Evolutionary conservation across 2,329 filamentous ascomycete genomes (phyloP).

Genomic region (Cladosporium sphaerospermum): DNA sequence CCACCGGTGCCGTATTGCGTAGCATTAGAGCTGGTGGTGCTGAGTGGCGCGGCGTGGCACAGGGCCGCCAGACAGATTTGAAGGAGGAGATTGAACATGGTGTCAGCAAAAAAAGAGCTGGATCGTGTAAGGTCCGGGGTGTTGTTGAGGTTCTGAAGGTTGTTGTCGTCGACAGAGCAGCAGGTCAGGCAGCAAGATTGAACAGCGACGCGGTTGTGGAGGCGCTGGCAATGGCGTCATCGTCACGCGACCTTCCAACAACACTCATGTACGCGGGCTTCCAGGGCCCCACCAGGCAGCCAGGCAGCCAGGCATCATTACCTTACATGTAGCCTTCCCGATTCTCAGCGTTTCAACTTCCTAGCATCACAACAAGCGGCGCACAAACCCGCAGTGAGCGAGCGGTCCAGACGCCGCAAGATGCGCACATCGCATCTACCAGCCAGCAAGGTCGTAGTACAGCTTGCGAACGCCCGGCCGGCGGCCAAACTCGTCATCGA

Average conservation of each 20-base stretch:
- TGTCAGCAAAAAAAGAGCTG: neutral
- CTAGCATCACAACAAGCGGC: too few species aligned
- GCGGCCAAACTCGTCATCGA: too few species aligned
- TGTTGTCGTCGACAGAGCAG: neutral
- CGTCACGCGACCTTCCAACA: neutral
- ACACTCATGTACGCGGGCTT: too few species aligned
- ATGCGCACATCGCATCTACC: too few species aligned
- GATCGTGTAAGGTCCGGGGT: neutral
- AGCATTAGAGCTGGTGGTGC: constrained; percentile 36
- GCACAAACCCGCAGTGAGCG: too few species aligned
- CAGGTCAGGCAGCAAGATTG: neutral
- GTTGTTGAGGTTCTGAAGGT: neutral
- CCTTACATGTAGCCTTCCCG: too few species aligned
- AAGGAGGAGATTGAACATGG: constrained; percentile 36
- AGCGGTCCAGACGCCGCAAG: too few species aligned
- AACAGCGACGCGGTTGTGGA: neutral
- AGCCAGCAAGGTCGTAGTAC: too few species aligned
- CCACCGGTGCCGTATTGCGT: constrained; percentile 58
- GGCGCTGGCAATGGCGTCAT: neutral
- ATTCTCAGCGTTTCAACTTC: too few species aligned
- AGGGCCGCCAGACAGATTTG: constrained; percentile 49
- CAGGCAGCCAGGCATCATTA: too few species aligned
- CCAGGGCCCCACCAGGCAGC: too few species aligned
- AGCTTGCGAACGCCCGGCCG: too few species aligned
- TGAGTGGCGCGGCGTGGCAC: constrained; percentile 42